Percentiles rank a stretch among this genome's conserved stretches.
Evolutionary conservation across 495 filamentous ascomycete genomes (phyloP).

Genomic region (Aspergillus coremiiformis): DNA sequence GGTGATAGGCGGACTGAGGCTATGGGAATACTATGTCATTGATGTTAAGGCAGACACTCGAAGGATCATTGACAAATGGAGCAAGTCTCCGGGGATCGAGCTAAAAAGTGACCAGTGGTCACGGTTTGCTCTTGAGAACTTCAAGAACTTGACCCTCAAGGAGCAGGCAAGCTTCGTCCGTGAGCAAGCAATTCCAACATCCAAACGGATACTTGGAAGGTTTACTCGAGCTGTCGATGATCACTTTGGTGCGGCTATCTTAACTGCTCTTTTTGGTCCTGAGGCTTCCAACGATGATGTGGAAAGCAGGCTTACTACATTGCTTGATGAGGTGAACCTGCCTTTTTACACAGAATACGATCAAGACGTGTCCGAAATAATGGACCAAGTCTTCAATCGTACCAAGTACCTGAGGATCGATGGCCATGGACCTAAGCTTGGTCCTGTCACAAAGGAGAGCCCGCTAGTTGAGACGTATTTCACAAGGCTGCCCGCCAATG

Average conservation of each 20-base stretch:
- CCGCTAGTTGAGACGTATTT: conserved; percentile 96
- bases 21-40: conserved; percentile 92
- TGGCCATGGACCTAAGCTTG: conserved; percentile 81
- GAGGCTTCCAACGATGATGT: conserved; percentile 33
- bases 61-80: conserved; percentile 64
- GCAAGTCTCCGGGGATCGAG: conserved; percentile 23
- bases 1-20: conserved; percentile 62
- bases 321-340: conserved; percentile 81
- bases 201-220: conserved; percentile 67
- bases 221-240: conserved; percentile 64
- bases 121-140: conserved; percentile 18
- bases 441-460: conserved; percentile 63
- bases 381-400: conserved; percentile 87
- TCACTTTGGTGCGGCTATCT: conserved; percentile 57
- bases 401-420: conserved; percentile 89
- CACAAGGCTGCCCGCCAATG: conserved; percentile 77
- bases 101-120: conserved; percentile 19
- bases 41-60: conserved; percentile 69
- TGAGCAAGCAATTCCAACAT: conserved; percentile 56
- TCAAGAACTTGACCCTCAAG: conserved; percentile 46
- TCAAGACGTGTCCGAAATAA: conserved; percentile 67
- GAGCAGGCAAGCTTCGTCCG: conserved; percentile 56
- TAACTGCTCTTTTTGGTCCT: conserved; percentile 61
- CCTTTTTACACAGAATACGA: conserved; percentile 89
- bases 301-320: conserved; percentile 43